Evolutionary conservation across 352 stramenopile genomes (phyloP), one percentile per base, ranked within the genome.

Genomic region (Thalassiosira mediterranea): DNA sequence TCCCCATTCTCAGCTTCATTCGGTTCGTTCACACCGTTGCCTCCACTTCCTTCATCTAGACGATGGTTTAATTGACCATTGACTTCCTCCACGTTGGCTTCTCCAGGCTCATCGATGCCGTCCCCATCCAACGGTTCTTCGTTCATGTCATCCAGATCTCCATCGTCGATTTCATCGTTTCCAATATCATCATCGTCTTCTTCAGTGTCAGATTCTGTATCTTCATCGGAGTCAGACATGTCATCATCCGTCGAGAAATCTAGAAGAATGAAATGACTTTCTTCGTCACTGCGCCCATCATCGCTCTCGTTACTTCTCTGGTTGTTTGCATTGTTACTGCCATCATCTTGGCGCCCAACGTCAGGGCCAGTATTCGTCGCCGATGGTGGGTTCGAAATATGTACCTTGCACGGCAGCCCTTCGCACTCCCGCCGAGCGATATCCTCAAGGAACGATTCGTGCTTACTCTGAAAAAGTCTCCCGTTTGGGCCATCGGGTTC

Each of bases 351-450:
- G 34, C 40, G 7, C 23, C 29, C 28, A 31, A 34, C 48, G 25
- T 11, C 47, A 29, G 37, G 8, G 8, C 23, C 47, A 1, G 17
- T 56, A 15, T 15, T 15, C 13, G n/a, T n/a, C n/a, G n/a, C n/a
- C n/a, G n/a, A n/a, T n/a, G n/a, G n/a, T 13, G 34, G 5, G 5
- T 42, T 5, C 34, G 34, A 28, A 7, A 17, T 10, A 23, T 67
- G 58, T n/a, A 42, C 40, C 44, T 42, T 67, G 42, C 58, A 67
- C 32, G 31, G 23, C 5, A 67, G 19, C 23, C 25, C 15, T 3
- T 56, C 19, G 29, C 69, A 72, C 67, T 79, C 70, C 19, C 44
- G 26, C 15, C 54, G 40, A 28, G 70, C 70, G 42, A 74, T 42
- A 4, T 67, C 44, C 28, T 74, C 65, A 1, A 74, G 54, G 31